Conservation (phyloP, 768 basidiomycete genomes). For the Dioszegia crocea region DNA sequence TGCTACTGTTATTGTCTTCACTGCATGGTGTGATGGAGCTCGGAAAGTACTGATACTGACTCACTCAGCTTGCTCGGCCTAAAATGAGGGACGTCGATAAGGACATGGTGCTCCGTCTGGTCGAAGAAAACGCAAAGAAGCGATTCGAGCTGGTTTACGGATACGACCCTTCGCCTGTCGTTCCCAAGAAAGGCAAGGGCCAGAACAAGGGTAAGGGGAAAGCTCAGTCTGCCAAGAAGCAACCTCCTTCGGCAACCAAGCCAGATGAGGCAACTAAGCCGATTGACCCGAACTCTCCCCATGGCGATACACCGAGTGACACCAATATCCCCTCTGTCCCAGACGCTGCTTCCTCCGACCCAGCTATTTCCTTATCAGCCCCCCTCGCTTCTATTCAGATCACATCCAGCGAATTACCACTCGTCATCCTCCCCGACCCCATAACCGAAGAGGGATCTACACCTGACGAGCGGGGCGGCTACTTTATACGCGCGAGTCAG, state of each 20-base stretch:
- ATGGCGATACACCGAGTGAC: too few relatives aligned
- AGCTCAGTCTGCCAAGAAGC: background rate
- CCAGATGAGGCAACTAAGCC: too few relatives aligned
- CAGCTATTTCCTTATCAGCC: background rate
- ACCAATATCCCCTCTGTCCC: too few relatives aligned
- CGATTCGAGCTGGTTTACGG: slow-evolving; percentile 48
- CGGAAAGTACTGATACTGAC: too few relatives aligned
- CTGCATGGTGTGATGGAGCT: too few relatives aligned
- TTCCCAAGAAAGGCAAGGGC: slow-evolving; percentile 26
- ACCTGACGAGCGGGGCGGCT: slow-evolving; percentile 23
- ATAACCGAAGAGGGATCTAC: background rate
- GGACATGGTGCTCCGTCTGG: slow-evolving; percentile 44
- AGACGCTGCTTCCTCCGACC: too few relatives aligned
- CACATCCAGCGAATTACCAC: slow-evolving; percentile 22
- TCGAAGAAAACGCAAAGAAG: slow-evolving; percentile 49
- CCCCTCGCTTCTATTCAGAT: background rate
- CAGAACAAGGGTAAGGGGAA: slow-evolving; percentile 4
- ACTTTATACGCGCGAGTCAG: slow-evolving; percentile 47
- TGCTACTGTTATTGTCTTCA: too few relatives aligned
- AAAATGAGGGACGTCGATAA: slow-evolving; percentile 62
- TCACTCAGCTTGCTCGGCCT: slow-evolving; percentile 66
- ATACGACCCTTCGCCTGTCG: slow-evolving; percentile 37
- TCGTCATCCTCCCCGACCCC: slow-evolving; percentile 18
- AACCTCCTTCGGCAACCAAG: too few relatives aligned
- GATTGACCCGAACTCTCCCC: too few relatives aligned